phyloP scores from a whole-genome alignment of 805 yeast genomes.

The Debaryomyces maramus region DNA sequence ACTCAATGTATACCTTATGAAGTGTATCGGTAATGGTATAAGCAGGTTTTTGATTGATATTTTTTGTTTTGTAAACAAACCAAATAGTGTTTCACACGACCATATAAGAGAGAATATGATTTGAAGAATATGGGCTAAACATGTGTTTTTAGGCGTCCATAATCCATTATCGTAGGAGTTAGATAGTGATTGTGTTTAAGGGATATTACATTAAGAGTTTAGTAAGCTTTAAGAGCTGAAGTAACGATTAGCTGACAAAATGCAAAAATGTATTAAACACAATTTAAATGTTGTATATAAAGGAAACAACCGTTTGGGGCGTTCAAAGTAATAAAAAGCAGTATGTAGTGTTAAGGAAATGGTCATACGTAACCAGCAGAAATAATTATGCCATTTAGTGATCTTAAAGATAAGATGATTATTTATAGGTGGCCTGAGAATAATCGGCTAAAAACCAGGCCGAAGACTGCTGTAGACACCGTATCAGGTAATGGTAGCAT shows the following conservation, averaged over 20 bases:
- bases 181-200: too few relatives aligned
- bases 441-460: too few relatives aligned
- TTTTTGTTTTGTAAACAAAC: conserved; percentile 14
- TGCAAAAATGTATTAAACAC: not conserved
- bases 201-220: too few relatives aligned
- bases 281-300: not conserved
- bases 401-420: too few relatives aligned
- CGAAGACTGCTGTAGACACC: too few relatives aligned
- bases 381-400: not conserved
- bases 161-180: too few relatives aligned
- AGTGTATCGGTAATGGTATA: not conserved
- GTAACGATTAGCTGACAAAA: not conserved
- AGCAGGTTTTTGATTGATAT: not conserved
- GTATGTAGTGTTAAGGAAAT: not conserved
- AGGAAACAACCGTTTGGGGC: not conserved
- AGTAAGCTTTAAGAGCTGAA: too few relatives aligned
- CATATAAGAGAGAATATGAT: not conserved
- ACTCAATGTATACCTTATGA: not conserved
- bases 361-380: not conserved
- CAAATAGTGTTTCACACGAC: conserved; percentile 5
- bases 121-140: too few relatives aligned
- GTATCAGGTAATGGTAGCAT: too few relatives aligned
- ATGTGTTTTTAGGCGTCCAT: too few relatives aligned
- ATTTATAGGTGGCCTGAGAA: too few relatives aligned
- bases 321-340: not conserved